Evolutionary conservation across 2,329 filamentous ascomycete genomes (phyloP).

Genomic region (Cercospora zeae-maydis): DNA sequence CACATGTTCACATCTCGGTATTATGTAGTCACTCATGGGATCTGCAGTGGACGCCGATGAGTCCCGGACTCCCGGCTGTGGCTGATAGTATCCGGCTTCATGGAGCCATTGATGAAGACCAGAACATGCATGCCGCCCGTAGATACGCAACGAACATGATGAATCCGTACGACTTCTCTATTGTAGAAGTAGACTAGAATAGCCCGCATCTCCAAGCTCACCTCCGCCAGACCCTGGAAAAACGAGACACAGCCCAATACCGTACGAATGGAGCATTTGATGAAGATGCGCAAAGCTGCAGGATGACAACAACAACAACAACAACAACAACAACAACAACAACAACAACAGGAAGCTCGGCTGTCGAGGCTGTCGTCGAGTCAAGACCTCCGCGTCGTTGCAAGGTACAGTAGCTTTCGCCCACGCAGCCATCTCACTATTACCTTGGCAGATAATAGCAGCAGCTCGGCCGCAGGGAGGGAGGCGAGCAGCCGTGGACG

Average conservation of each 20-base stretch:
- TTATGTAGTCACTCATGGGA: not conserved
- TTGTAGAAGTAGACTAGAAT: too few species aligned
- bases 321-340: too few species aligned
- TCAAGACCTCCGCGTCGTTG: constrained; percentile 11
- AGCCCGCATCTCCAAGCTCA: not conserved
- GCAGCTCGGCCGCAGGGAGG: not conserved
- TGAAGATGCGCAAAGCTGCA: not conserved
- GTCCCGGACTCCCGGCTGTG: too few species aligned
- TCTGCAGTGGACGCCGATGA: not conserved
- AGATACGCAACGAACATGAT: too few species aligned
- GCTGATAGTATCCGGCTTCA: too few species aligned
- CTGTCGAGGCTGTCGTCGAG: not conserved
- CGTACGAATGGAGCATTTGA: not conserved
- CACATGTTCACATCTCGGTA: not conserved
- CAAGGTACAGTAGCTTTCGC: not conserved
- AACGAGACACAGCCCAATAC: too few species aligned
- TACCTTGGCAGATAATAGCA: not conserved
- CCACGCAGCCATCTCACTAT: not conserved
- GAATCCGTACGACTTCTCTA: too few species aligned
- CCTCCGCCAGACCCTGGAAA: not conserved
- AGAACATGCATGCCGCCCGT: too few species aligned
- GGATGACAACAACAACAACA: not conserved
- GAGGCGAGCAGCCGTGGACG: too few species aligned
- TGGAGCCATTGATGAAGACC: too few species aligned
- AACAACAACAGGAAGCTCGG: not conserved